Percentiles rank a stretch among this genome's conserved stretches.
Conservation (phyloP, 306 rosid species). For the Pyrus pyrifolia region DNA sequence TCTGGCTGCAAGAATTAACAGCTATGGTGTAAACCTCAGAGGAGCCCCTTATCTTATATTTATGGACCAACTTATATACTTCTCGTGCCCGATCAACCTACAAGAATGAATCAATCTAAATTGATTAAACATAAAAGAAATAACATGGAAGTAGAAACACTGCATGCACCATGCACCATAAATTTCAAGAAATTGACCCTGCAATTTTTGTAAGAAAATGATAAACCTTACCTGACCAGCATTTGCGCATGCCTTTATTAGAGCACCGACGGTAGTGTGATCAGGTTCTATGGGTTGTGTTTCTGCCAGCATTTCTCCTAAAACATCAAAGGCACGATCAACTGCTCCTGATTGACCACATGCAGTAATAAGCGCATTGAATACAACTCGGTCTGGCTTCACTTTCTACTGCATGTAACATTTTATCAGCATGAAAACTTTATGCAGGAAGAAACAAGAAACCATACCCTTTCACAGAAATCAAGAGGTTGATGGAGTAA, state of each 20-base stretch:
- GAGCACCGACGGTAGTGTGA: constrained; percentile 82
- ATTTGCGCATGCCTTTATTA: constrained; percentile 82
- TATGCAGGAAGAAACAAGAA: constrained; percentile 14
- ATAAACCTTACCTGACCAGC: constrained; percentile 72
- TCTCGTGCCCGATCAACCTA: constrained; percentile 84
- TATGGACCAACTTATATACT: constrained; percentile 71
- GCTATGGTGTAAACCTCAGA: constrained; percentile 98
- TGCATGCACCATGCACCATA: constrained; percentile 1
- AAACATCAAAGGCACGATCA: constrained; percentile 94
- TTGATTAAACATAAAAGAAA: background rate
- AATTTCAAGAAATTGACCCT: constrained; percentile 2
- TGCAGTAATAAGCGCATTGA: constrained; percentile 97
- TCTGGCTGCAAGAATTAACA: constrained; percentile 73
- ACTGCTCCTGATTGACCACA: constrained; percentile 96
- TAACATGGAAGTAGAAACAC: constrained; percentile 3
- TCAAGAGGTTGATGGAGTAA: constrained; percentile 6
- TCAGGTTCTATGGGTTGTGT: constrained; percentile 83
- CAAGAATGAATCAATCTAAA: constrained; percentile 8
- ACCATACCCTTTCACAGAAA: background rate
- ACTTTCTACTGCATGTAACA: constrained; percentile 97
- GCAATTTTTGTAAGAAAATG: constrained; percentile 3
- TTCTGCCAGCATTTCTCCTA: constrained; percentile 87
- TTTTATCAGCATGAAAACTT: constrained; percentile 51
- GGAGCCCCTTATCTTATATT: constrained; percentile 64
- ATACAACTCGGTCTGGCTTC: constrained; percentile 99